These are phyloP conservation scores for Ilyonectria sp. DNA, from an alignment of 2,329 filamentous ascomycete genomes.

Conservation along the genomic window DNA sequence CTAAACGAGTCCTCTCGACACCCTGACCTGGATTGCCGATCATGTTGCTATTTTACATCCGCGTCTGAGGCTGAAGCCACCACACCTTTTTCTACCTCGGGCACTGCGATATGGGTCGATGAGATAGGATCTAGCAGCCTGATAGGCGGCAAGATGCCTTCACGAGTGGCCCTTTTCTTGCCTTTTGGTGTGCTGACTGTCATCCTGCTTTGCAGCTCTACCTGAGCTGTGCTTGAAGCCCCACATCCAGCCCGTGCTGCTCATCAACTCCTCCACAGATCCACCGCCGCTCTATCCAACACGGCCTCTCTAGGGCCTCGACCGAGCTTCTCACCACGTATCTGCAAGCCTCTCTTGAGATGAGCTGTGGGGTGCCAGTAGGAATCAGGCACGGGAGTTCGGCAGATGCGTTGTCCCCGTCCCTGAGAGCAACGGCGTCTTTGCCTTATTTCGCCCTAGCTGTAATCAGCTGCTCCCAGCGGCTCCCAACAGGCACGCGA, in stretches of 20 bases:
- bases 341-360: slow-evolving; percentile 5
- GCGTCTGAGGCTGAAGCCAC: slow-evolving; percentile 24
- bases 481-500: slow-evolving; percentile 1
- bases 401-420: slow-evolving; percentile 9
- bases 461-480: slow-evolving; percentile 9
- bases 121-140: slow-evolving; percentile 18
- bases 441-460: slow-evolving; percentile 3
- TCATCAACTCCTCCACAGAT: not conserved
- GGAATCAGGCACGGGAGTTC: slow-evolving; percentile 14
- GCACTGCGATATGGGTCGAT: slow-evolving; percentile 15
- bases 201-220: slow-evolving; percentile 29
- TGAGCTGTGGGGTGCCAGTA: slow-evolving; percentile 2
- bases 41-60: slow-evolving; percentile 18
- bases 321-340: not conserved
- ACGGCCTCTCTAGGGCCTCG: slow-evolving; percentile 2
- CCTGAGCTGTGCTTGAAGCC: slow-evolving; percentile 26
- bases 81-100: slow-evolving; percentile 8
- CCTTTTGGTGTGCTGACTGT: slow-evolving; percentile 24
- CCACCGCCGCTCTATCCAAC: not conserved
- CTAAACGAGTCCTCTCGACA: slow-evolving; percentile 7
- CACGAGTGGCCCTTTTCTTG: slow-evolving; percentile 4
- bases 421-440: not conserved
- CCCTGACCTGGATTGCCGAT: slow-evolving; percentile 17
- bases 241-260: slow-evolving; percentile 18
- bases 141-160: slow-evolving; percentile 24